Evolutionary conservation across 2,329 filamentous ascomycete genomes (phyloP).

Genomic region (Talaromyces funiculosus): DNA sequence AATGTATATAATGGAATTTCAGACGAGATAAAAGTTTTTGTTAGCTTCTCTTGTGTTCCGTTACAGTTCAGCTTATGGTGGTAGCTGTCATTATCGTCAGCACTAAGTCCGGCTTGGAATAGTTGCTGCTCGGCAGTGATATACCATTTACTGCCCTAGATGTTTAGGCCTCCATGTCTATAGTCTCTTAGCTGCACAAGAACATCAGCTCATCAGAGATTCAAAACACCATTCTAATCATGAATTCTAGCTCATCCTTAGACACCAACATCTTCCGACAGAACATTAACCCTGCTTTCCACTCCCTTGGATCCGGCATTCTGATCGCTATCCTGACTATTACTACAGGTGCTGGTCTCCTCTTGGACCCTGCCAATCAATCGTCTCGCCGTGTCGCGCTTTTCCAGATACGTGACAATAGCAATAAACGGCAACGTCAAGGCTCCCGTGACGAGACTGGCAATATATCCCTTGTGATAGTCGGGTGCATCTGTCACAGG

Average conservation of each 20-base stretch:
- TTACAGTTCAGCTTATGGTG: not conserved
- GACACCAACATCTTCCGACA: conserved; percentile 2
- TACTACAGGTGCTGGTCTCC: not conserved
- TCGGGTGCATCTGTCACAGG: conserved; percentile 38
- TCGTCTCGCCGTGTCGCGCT: conserved; percentile 21
- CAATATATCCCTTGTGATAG: conserved; percentile 37
- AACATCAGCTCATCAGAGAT: not conserved
- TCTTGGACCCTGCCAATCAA: conserved; percentile 19
- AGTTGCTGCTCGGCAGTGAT: not conserved
- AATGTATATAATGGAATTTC: no score
- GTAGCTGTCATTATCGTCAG: not conserved
- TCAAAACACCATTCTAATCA: not conserved
- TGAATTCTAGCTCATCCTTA: not conserved
- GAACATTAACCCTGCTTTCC: not conserved
- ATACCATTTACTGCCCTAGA: not conserved
- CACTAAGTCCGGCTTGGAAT: not conserved
- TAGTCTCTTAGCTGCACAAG: not conserved
- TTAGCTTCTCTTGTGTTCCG: not conserved
- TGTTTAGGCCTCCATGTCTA: not conserved
- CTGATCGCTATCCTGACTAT: not conserved
- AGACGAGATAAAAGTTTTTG: not conserved
- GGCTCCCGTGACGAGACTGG: conserved; percentile 35
- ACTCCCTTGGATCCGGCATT: not conserved
- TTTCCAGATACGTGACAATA: conserved; percentile 36
- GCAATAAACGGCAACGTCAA: conserved; percentile 34